phyloP scores from a whole-genome alignment of 495 filamentous ascomycete species.

The Neurospora discreta region DNA sequence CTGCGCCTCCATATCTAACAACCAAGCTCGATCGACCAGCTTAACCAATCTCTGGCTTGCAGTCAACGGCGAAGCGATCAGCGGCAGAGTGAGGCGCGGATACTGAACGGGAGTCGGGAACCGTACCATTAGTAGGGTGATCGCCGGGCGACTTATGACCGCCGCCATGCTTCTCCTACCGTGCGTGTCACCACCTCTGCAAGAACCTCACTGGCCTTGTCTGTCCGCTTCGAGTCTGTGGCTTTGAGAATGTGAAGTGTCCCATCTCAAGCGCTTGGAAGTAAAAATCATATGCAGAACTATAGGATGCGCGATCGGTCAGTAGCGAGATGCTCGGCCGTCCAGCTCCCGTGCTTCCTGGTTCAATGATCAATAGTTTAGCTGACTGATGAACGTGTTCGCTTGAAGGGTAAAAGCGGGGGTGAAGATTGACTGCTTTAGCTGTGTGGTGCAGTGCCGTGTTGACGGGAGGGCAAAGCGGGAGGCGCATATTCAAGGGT shows the following conservation, averaged over 20 bases:
- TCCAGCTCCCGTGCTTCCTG: neutral
- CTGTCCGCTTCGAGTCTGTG: neutral
- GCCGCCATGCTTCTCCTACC: neutral
- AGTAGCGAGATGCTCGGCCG: neutral
- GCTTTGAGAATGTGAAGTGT: neutral
- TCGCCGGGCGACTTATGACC: neutral
- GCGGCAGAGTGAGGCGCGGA: neutral
- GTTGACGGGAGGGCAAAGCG: neutral
- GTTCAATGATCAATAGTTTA: neutral
- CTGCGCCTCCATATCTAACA: neutral
- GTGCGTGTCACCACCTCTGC: neutral
- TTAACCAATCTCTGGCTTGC: neutral
- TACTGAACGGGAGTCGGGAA: neutral
- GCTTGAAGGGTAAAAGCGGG: neutral
- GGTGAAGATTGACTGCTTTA: neutral
- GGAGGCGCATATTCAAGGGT: neutral
- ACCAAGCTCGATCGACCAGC: neutral
- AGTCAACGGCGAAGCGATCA: no score
- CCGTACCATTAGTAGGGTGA: neutral
- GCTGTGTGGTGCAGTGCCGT: neutral
- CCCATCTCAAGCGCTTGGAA: neutral
- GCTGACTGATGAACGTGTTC: neutral
- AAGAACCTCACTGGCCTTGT: neutral
- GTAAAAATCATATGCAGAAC: neutral
- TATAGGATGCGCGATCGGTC: neutral